These are phyloP conservation scores for Pseudozyma hubeiensis DNA, from an alignment of 1,284 basidiomycete species.

Conservation along the genomic window DNA sequence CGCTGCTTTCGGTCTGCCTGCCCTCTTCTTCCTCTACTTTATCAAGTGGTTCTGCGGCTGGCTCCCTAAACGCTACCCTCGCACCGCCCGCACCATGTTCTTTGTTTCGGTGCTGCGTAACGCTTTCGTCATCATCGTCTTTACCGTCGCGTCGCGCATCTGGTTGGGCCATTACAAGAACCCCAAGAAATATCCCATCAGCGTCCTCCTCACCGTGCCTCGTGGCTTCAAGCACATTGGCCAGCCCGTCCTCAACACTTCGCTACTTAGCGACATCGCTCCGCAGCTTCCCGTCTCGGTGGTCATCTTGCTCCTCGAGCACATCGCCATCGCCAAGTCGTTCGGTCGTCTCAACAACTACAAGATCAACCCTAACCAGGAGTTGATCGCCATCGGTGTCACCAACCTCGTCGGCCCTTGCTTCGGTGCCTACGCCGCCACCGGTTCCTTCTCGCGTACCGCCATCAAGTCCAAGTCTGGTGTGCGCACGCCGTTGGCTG, in stretches of 20 bases:
- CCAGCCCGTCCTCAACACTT: constrained; percentile 76
- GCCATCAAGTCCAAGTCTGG: constrained; percentile 96
- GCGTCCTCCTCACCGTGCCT: constrained; percentile 80
- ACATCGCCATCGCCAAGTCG: constrained; percentile 91
- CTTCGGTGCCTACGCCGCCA: constrained; percentile 93
- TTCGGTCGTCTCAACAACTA: constrained; percentile 96
- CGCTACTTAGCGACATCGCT: constrained; percentile 79
- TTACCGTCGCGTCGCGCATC: constrained; percentile 72
- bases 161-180: constrained; percentile 53
- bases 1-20: constrained; percentile 88
- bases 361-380: constrained; percentile 97
- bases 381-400: constrained; percentile 97
- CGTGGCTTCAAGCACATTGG: constrained; percentile 76
- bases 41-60: constrained; percentile 78
- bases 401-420: constrained; percentile 75
- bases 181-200: constrained; percentile 82
- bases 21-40: constrained; percentile 79
- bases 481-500: constrained; percentile 91
- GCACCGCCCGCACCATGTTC: constrained; percentile 76
- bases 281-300: constrained; percentile 88
- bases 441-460: constrained; percentile 96
- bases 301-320: constrained; percentile 93
- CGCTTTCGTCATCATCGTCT: constrained; percentile 68
- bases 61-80: constrained; percentile 78
- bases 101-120: constrained; percentile 65